These are phyloP conservation scores for Xylariaceae sp. DNA, from an alignment of 2,329 filamentous ascomycete species.

Conservation along the genomic window DNA sequence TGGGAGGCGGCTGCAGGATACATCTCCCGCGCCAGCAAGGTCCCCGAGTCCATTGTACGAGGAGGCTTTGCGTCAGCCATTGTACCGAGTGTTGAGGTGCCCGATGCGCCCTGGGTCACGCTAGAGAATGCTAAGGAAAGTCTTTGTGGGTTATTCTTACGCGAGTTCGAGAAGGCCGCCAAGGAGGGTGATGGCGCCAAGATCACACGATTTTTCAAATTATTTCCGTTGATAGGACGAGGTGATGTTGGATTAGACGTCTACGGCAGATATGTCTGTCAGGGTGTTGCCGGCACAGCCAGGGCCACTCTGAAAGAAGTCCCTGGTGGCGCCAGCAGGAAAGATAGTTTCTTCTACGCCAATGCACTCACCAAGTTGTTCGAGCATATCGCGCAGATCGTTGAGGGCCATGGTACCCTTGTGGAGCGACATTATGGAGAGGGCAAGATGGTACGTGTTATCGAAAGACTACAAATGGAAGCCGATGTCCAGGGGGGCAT, in stretches of 20 bases:
- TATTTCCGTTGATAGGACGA: constrained; percentile 90
- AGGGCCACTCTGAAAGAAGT: constrained; percentile 74
- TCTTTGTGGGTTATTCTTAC: constrained; percentile 82
- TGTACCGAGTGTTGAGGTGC: constrained; percentile 93
- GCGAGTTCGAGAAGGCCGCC: constrained; percentile 92
- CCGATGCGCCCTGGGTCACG: constrained; percentile 84
- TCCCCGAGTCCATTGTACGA: constrained; percentile 76
- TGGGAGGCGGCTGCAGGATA: constrained; percentile 97
- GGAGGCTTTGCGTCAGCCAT: constrained; percentile 88
- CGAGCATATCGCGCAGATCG: constrained; percentile 95
- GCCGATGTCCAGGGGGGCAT: constrained; percentile 96
- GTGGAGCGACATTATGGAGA: constrained; percentile 92
- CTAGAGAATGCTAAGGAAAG: constrained; percentile 85
- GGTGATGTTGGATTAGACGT: constrained; percentile 89
- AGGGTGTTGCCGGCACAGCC: constrained; percentile 84
- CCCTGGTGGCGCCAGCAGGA: constrained; percentile 55
- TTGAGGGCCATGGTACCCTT: constrained; percentile 84
- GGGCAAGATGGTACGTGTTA: constrained; percentile 91
- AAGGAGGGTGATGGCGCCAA: constrained; percentile 81
- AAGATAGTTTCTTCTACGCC: constrained; percentile 87
- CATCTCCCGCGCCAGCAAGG: constrained; percentile 74
- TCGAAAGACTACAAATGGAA: constrained; percentile 88
- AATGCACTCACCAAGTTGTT: constrained; percentile 89
- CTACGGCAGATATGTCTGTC: constrained; percentile 93
- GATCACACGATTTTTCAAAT: constrained; percentile 95